Evolutionary conservation across 2,329 filamentous ascomycete species (phyloP).

Genomic region (Trichoderma semiorbis): DNA sequence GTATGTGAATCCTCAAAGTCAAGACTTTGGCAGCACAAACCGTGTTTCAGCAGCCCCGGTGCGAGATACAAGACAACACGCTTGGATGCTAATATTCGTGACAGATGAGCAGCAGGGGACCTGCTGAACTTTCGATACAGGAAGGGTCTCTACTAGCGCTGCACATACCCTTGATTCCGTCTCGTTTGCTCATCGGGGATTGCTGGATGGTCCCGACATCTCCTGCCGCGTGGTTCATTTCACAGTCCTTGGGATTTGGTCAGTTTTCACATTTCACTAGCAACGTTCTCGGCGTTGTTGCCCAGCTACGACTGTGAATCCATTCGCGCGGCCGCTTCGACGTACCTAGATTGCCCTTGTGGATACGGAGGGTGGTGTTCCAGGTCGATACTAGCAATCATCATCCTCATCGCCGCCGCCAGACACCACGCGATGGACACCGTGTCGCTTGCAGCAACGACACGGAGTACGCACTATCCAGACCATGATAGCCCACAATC

Average conservation of each 20-base stretch:
- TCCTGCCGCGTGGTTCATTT: slow-evolving; percentile 1
- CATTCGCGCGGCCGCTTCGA: slow-evolving; percentile 9
- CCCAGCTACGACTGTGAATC: slow-evolving; percentile 1
- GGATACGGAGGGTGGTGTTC: background rate
- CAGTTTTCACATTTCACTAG: slow-evolving; percentile 14
- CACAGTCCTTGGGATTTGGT: background rate
- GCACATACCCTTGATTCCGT: background rate
- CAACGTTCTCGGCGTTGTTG: slow-evolving; percentile 9
- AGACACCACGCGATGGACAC: background rate
- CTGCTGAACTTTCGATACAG: background rate
- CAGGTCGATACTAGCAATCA: background rate
- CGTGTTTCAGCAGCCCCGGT: background rate
- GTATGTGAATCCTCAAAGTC: background rate
- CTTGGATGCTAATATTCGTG: background rate
- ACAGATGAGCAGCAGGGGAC: background rate
- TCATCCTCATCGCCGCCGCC: background rate
- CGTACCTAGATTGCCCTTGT: background rate
- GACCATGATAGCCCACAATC: background rate
- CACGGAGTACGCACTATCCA: background rate
- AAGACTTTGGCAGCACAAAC: background rate
- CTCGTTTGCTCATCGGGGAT: background rate
- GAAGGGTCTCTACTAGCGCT: background rate
- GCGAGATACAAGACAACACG: background rate
- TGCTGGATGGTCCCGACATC: background rate
- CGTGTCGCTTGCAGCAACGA: background rate